A percentile compares a stretch with the other conserved stretches of the same genome.
Conservation (phyloP, 495 filamentous ascomycete species). For the Penicillium psychrofluorescens region DNA sequence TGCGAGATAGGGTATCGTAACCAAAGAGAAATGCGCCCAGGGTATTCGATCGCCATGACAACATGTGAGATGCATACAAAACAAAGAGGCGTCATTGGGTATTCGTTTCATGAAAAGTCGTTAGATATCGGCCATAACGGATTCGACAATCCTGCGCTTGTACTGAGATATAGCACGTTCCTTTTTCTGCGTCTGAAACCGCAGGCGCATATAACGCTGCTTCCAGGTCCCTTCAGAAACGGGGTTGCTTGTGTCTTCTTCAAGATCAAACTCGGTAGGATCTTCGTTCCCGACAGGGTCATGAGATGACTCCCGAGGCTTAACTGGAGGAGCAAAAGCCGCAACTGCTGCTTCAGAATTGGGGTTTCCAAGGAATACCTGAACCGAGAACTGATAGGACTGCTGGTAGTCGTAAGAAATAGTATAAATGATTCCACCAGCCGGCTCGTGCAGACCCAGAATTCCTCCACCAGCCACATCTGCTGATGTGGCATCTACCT, state of each 20-base stretch:
- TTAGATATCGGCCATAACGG: slow-evolving; percentile 47
- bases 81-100: too few relatives aligned
- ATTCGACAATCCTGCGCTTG: slow-evolving; percentile 49
- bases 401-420: slow-evolving; percentile 26
- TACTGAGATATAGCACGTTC: slow-evolving; percentile 43
- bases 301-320: slow-evolving; percentile 6
- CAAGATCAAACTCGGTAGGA: slow-evolving; percentile 24
- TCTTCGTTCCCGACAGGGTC: slow-evolving; percentile 13
- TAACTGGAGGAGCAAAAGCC: neutral
- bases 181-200: slow-evolving; percentile 43
- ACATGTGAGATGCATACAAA: too few relatives aligned
- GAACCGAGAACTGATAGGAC: slow-evolving; percentile 20
- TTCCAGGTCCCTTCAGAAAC: slow-evolving; percentile 34
- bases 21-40: too few relatives aligned
- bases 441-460: too few relatives aligned
- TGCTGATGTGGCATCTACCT: slow-evolving; percentile 7
- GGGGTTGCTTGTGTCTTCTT: slow-evolving; percentile 19
- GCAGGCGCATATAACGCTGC: slow-evolving; percentile 38
- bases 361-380: slow-evolving; percentile 21
- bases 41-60: too few relatives aligned
- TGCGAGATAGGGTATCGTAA: too few relatives aligned
- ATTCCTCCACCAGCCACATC: neutral
- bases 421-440: slow-evolving; percentile 8
- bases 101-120: neutral
- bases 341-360: slow-evolving; percentile 7